Percentiles rank a stretch among this genome's conserved stretches.
Conservation (phyloP, 257 asterid species). For the Misopates orontium region DNA sequence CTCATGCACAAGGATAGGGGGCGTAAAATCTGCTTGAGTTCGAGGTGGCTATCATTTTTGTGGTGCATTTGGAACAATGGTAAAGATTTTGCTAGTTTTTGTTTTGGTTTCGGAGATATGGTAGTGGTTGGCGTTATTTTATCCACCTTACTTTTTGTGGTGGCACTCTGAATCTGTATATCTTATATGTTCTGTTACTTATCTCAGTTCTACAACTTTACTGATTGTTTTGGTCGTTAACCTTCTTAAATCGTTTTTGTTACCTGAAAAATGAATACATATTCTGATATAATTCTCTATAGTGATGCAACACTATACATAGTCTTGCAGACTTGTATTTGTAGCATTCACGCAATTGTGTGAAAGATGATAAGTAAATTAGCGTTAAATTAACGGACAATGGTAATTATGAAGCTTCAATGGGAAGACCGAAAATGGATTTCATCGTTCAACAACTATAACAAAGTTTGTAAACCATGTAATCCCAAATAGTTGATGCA, state of each 20-base stretch:
- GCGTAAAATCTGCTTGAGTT: conserved; percentile 21
- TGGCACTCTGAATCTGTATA: conserved; percentile 53
- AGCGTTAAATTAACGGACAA: too few relatives aligned
- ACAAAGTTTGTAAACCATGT: too few relatives aligned
- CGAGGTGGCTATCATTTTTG: conserved; percentile 49
- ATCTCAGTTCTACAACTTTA: conserved; percentile 40
- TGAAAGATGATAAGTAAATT: too few relatives aligned
- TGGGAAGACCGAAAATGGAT: too few relatives aligned
- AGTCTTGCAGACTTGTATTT: too few relatives aligned
- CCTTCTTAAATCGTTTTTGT: not conserved
- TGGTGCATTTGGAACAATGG: conserved; percentile 46
- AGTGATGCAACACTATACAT: too few relatives aligned
- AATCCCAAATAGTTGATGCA: too few relatives aligned
- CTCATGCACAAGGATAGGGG: conserved; percentile 39
- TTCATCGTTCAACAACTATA: too few relatives aligned
- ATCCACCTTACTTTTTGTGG: conserved; percentile 60
- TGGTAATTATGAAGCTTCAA: too few relatives aligned
- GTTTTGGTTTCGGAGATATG: conserved; percentile 35
- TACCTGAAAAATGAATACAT: too few relatives aligned
- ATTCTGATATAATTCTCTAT: too few relatives aligned
- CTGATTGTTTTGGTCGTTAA: conserved; percentile 19
- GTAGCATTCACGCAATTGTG: too few relatives aligned
- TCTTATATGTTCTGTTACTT: conserved; percentile 32
- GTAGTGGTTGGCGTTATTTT: conserved; percentile 42
- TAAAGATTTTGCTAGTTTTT: conserved; percentile 57